Conservation (phyloP, 176 grass and related monocot genomes). For the Carex scoparia region DNA sequence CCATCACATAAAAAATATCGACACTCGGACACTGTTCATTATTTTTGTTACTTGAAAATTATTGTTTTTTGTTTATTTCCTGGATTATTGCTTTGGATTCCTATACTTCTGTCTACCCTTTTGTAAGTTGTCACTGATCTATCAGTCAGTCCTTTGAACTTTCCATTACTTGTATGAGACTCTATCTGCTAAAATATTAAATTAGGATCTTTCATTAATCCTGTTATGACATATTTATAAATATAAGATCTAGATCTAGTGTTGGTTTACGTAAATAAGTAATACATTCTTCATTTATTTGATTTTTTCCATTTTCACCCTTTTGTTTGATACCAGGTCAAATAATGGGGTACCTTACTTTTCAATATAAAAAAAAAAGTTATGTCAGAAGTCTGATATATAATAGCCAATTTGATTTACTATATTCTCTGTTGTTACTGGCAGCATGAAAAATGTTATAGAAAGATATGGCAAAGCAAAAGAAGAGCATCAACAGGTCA, state of each 20-base stretch:
- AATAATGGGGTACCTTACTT: background rate
- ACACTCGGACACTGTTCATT: background rate
- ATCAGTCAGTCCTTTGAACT: background rate
- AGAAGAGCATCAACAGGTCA: slow-evolving; percentile 41
- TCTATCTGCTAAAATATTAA: background rate
- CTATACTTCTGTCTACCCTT: background rate
- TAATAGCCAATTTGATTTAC: background rate
- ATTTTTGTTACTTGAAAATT: background rate
- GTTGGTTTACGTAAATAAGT: background rate
- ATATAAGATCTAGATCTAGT: background rate
- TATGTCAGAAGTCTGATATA: background rate
- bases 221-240: background rate
- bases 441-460: slow-evolving; percentile 73
- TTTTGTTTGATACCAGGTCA: background rate
- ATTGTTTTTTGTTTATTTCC: background rate
- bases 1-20: background rate
- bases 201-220: background rate
- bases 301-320: background rate
- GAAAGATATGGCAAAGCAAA: slow-evolving; percentile 61
- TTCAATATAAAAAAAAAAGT: background rate
- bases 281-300: background rate
- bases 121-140: background rate
- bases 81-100: background rate
- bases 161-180: background rate
- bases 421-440: background rate